Conservation (phyloP, 2,329 filamentous ascomycete species). For the Dothidotthia symphoricarpi region DNA sequence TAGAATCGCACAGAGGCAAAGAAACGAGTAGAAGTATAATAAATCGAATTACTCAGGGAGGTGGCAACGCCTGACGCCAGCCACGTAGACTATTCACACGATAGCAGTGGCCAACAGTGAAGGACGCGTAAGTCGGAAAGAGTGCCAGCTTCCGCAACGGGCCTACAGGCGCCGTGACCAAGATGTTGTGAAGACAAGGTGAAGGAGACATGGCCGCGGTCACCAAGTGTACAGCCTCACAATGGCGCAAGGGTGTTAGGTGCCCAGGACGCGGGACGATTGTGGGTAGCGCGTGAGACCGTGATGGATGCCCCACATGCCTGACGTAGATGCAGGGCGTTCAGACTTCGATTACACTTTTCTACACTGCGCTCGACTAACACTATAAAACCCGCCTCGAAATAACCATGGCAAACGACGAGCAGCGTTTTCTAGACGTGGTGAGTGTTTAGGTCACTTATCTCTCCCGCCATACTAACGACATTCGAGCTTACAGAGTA, state of each 20-base stretch:
- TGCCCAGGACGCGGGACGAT: constrained; percentile 1
- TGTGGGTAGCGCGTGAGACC: not conserved
- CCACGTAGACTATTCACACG: constrained; percentile 33
- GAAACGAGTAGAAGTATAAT: constrained; percentile 5
- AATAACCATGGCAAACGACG: constrained; percentile 69
- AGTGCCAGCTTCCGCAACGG: constrained; percentile 1
- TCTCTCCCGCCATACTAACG: constrained; percentile 11
- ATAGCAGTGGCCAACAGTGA: constrained; percentile 12
- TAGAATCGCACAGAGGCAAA: constrained; percentile 1
- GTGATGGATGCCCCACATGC: no score
- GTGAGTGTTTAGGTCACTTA: constrained; percentile 51
- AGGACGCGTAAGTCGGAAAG: constrained; percentile 9
- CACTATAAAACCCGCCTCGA: not conserved
- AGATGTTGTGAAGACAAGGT: constrained; percentile 7
- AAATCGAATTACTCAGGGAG: constrained; percentile 7
- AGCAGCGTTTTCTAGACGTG: constrained; percentile 74
- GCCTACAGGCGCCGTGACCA: constrained; percentile 6
- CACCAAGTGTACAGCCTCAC: no score
- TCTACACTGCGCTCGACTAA: no score
- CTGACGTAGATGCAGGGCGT: no score
- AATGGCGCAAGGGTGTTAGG: no score
- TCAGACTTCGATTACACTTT: no score
- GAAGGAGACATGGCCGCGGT: not conserved
- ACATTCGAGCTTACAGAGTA: constrained; percentile 54
- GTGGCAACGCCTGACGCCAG: constrained; percentile 15